These are phyloP conservation scores for Ogataea populi-albae DNA, from an alignment of 805 yeast genomes.

Conservation along the genomic window DNA sequence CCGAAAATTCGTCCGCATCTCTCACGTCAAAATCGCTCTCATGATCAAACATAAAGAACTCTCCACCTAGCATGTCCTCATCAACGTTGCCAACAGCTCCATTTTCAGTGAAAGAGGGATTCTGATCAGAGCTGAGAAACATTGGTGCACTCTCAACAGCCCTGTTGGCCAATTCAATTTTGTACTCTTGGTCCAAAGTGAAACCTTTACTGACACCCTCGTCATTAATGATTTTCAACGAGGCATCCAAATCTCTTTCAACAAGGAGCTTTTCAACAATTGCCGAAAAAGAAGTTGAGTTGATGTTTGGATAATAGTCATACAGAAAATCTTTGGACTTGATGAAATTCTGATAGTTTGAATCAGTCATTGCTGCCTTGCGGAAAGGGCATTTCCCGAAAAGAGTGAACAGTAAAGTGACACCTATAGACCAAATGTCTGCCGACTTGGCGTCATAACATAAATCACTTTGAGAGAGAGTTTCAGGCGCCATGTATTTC, in stretches of 20 bases:
- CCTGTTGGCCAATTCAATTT: constrained; percentile 21
- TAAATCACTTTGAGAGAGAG: constrained; percentile 19
- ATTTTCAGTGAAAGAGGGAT: not conserved
- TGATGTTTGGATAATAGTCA: constrained; percentile 49
- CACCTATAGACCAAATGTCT: constrained; percentile 57
- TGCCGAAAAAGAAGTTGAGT: constrained; percentile 39
- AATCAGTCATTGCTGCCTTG: constrained; percentile 37
- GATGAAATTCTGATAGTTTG: constrained; percentile 43
- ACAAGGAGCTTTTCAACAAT: constrained; percentile 40
- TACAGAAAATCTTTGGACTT: constrained; percentile 40
- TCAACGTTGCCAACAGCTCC: too few species aligned
- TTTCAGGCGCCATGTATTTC: constrained; percentile 58
- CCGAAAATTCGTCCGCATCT: constrained; percentile 17
- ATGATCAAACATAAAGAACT: constrained; percentile 34
- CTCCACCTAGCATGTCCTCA: constrained; percentile 26
- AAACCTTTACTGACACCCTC: constrained; percentile 36
- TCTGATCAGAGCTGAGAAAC: constrained; percentile 1
- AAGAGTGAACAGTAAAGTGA: constrained; percentile 46
- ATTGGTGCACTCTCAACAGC: constrained; percentile 4
- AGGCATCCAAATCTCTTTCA: constrained; percentile 39
- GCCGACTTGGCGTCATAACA: constrained; percentile 43
- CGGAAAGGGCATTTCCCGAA: constrained; percentile 55
- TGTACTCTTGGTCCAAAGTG: constrained; percentile 45
- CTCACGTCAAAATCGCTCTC: constrained; percentile 28
- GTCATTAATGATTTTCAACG: constrained; percentile 28